Evolutionary conservation across 1,139 yeast genomes (phyloP).

Genomic region (Candida albicans): DNA sequence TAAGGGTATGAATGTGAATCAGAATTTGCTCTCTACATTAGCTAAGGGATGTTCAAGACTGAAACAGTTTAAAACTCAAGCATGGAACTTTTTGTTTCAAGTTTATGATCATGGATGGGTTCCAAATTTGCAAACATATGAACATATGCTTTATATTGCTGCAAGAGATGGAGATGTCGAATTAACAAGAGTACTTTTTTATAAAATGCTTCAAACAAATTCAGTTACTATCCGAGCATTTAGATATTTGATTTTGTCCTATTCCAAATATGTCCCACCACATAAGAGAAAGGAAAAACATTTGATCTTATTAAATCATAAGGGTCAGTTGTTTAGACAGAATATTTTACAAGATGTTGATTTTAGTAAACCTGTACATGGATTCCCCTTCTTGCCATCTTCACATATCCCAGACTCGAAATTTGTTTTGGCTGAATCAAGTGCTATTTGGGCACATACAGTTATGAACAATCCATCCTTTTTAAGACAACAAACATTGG

Average conservation of each 20-base stretch:
- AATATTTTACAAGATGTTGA: conserved; percentile 37
- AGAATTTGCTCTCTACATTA: conserved; percentile 57
- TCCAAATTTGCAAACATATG: conserved; percentile 55
- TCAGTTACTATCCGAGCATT: conserved; percentile 45
- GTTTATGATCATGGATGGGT: conserved; percentile 54
- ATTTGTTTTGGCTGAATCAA: conserved; percentile 69
- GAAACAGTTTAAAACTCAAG: conserved; percentile 46
- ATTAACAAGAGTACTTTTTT: conserved; percentile 70
- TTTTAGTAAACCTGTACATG: conserved; percentile 23
- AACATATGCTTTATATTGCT: conserved; percentile 70
- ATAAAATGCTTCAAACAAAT: conserved; percentile 48
- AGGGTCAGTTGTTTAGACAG: conserved; percentile 48
- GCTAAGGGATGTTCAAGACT: conserved; percentile 71
- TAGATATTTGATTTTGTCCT: conserved; percentile 56
- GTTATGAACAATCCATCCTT: conserved; percentile 40
- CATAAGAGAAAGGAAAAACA: conserved; percentile 28
- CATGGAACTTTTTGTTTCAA: conserved; percentile 80
- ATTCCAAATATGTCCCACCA: conserved; percentile 37
- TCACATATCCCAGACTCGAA: conserved; percentile 35
- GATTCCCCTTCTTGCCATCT: conserved; percentile 71
- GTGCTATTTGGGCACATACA: conserved; percentile 70
- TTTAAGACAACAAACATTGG: conserved; percentile 38
- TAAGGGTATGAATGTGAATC: conserved; percentile 29
- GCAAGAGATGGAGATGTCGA: conserved; percentile 79
- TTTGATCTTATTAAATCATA: conserved; percentile 39